Evolutionary conservation across 2,329 filamentous ascomycete genomes (phyloP), one percentile per base, ranked within the genome.

Genomic region (Chrysosporium keratinophilum): DNA sequence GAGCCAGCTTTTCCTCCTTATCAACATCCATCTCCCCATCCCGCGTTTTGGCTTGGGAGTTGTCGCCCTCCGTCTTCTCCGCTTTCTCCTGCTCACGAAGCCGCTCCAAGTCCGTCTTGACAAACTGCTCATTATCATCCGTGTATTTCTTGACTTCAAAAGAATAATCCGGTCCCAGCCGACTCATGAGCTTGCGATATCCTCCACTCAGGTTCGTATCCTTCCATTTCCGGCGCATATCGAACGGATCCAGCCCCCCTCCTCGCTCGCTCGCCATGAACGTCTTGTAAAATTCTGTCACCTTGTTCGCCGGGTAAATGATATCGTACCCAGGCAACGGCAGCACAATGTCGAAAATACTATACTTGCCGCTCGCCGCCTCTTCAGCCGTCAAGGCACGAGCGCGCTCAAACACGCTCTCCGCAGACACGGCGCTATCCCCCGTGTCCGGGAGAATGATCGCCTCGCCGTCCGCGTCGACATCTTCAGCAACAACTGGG

Each of bases 281-380:
- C 1, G 81, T 77, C 58, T 78, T 78, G 72, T 97, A 98, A 67
- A 85, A 95, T 2, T 81, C 76, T n/a, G 85, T 88, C 58, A 95
- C 81, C 35, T 81, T 81, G 67, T 98, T 97, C 19, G 76, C 67
- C 0, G 93, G 93, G 65, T 97, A 98, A 35, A 87, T 69, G 39
- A 97, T 80, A 62, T 95, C 89, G 72, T 83, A 96, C 15, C 93
- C 93, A 0, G 93, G 93, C n/a, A 86, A 83, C 2, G 94, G 91
- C 1, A 98, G 77, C 11, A 98, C 90, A 57, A 97, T 67, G 65
- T 98, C 93, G 64, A 87, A 88, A 62, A 98, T 85, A 37, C 78
- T 81, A 70, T 85, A 96, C 55, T 79, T 77, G 10, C 88, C 88
- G 59, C 82, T 87, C 23, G 78, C 76, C 2, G 82, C 87, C 67